Evolutionary conservation across 2,329 filamentous ascomycete species (phyloP), one percentile per base, ranked within the genome.

Genomic region (Colletotrichum lentis): DNA sequence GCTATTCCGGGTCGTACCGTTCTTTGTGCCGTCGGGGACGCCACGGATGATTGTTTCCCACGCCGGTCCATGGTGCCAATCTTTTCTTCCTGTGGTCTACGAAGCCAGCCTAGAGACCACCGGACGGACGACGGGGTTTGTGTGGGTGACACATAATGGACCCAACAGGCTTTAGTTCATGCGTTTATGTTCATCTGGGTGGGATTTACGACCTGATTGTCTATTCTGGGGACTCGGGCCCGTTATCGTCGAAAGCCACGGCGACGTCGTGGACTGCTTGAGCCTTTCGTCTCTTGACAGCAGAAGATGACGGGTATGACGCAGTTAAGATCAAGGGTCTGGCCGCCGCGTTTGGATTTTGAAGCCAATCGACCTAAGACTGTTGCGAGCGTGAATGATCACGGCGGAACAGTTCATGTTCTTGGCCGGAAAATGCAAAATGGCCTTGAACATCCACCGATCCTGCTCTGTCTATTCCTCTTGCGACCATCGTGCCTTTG

Each of bases 231-330:
- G 11, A 58, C 54, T 12, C 50, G 49, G 7, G 54, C 22, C 39
- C 20, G 8, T 59, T 47, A 24, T 20, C 62, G 16, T 61, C 47
- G 20, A 61, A 54, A 2, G 44, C 54, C 22, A 37, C 50, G 27
- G 54, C 24, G 35, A 64, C 54, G 4, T 64, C 54, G 18, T 53
- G 20, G 7, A 46, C 14, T 5, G 62, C 52, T 31, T 8, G 27
- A 10, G 27, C 8, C 2, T 31, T 10, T 10, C 27, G 27, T 31
- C 27, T 10, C 27, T 31, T 31, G 7, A 31, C 27, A 31, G 7
- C 1, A 31, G 7, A 8, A 31, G 27, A 31, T 8, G 27, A 31
- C 27, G 7, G 2, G 7, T 10, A 31, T 31, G 27, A 31, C 7
- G 27, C 27, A 31, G 1, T 8, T 8, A 8, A 31, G 27, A 31